Percentiles rank a stretch among this genome's conserved stretches.
phyloP scores from a whole-genome alignment of 345 rosid genomes.

The Citrus inodora region DNA sequence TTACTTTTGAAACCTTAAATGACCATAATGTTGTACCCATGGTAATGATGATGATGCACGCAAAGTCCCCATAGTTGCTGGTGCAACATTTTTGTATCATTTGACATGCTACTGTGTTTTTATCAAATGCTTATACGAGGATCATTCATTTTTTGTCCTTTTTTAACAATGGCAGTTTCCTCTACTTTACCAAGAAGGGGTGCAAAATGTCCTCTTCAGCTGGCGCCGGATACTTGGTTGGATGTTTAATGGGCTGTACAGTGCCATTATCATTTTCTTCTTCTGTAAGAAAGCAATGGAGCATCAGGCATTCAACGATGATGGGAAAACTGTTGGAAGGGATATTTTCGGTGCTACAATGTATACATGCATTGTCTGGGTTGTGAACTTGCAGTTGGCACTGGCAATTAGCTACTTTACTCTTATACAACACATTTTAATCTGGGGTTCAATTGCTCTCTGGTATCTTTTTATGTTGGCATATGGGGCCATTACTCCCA shows the following conservation, averaged over 20 bases:
- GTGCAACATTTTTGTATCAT: not conserved
- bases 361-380: slow-evolving; percentile 87
- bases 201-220: slow-evolving; percentile 75
- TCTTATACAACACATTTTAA: slow-evolving; percentile 55
- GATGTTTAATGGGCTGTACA: slow-evolving; percentile 75
- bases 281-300: slow-evolving; percentile 60
- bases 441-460: slow-evolving; percentile 64
- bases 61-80: not conserved
- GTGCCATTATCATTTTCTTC: slow-evolving; percentile 61
- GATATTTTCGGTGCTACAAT: slow-evolving; percentile 69
- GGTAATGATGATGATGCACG: not conserved
- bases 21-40: not conserved
- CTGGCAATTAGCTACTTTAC: slow-evolving; percentile 80
- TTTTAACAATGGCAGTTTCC: slow-evolving; percentile 64
- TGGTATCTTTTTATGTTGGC: slow-evolving; percentile 73
- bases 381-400: slow-evolving; percentile 79
- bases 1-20: not conserved
- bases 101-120: not conserved
- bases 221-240: slow-evolving; percentile 76
- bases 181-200: slow-evolving; percentile 84
- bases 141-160: slow-evolving; percentile 2
- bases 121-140: not conserved
- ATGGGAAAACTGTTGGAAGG: slow-evolving; percentile 59
- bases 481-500: slow-evolving; percentile 53
- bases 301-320: slow-evolving; percentile 57